Base-by-base conservation (phyloP, 768 basidiomycete genomes). In the Xanthoconium purpureum region DNA sequence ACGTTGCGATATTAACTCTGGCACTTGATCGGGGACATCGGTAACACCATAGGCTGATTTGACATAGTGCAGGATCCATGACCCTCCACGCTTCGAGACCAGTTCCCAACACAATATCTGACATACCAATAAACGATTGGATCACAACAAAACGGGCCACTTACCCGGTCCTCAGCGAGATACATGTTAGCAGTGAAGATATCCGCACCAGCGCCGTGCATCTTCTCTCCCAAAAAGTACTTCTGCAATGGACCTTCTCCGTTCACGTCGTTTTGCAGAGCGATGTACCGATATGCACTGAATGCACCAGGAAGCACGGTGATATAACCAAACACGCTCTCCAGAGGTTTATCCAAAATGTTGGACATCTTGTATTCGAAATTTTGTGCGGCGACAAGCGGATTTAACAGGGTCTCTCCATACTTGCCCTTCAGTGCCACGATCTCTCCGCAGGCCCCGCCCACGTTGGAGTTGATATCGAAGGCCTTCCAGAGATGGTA, bases 141-240 rank as follows among this genome's bases (percentile, higher is more conserved):
- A 51, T 52, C 32, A 33, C 33, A 49, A 18, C 9, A 35, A 46
- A 43, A 40, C 11, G 15, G 32, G 17, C 35, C 50, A 76, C 78
- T 60, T 68, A 82, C 80, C 55, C 89, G 84, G 78, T 94, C 93
- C 71, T 95, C 93, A 10, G 93, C 93, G 15, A 96, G 81, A 68
- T 95, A 98, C 93, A 96, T 96, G 68, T 96, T 96, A 28, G 94
- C 91, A 6, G 92, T 94, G 73, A 95, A 95, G 57, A 96, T 94
- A 66, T 93, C 92, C 1, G 89, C 89, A 14, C 84, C 89, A 5
- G 88, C 84, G 32, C 89, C 90, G 58, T 91, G 90, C 87, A 97
- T 88, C 66, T 87, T 93, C 78, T 99, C 97, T 6, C 97, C 97
- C 24, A 97, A 75, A 79, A 99, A 99, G 75, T 99, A 98, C 72